A percentile compares a stretch with the other conserved stretches of the same genome.
These are phyloP conservation scores for Nothopassalora personata DNA, from an alignment of 2,329 filamentous ascomycete genomes.

Conservation along the genomic window DNA sequence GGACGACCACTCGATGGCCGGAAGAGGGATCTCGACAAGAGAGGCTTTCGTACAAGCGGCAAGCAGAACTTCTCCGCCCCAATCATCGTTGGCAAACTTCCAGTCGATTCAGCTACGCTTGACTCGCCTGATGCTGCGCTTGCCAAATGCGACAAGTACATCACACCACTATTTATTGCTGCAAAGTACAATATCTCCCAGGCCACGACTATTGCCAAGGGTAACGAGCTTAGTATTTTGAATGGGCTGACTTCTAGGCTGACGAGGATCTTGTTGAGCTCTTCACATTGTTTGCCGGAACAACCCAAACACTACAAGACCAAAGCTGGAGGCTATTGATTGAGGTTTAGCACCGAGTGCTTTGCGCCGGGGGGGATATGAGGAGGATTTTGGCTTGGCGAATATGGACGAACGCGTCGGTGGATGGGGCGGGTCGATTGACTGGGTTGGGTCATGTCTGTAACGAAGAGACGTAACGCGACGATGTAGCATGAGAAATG, in stretches of 20 bases:
- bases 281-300: conserved; percentile 35
- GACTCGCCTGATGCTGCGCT: conserved; percentile 11
- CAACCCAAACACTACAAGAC: conserved; percentile 23
- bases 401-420: not conserved
- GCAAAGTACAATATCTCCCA: conserved; percentile 41
- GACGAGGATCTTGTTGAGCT: conserved; percentile 44
- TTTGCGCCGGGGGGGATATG: not conserved
- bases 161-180: conserved; percentile 7
- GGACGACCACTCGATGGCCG: conserved; percentile 8
- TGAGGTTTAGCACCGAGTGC: conserved; percentile 30
- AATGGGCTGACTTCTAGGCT: conserved; percentile 42
- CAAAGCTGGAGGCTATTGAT: conserved; percentile 26
- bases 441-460: not conserved
- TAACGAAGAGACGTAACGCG: not conserved
- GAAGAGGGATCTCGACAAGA: conserved; percentile 15
- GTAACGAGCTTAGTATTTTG: conserved; percentile 45
- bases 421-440: not conserved
- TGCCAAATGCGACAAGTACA: conserved; percentile 23
- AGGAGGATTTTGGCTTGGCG: not conserved
- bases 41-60: conserved; percentile 12
- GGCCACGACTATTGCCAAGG: conserved; percentile 34
- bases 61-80: conserved; percentile 16
- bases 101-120: conserved; percentile 6
- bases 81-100: not conserved
- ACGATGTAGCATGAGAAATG: not conserved